A percentile compares a stretch with the other conserved stretches of the same genome.
phyloP scores from a whole-genome alignment of 495 filamentous ascomycete genomes.

The Hypoxylon perforatum region DNA sequence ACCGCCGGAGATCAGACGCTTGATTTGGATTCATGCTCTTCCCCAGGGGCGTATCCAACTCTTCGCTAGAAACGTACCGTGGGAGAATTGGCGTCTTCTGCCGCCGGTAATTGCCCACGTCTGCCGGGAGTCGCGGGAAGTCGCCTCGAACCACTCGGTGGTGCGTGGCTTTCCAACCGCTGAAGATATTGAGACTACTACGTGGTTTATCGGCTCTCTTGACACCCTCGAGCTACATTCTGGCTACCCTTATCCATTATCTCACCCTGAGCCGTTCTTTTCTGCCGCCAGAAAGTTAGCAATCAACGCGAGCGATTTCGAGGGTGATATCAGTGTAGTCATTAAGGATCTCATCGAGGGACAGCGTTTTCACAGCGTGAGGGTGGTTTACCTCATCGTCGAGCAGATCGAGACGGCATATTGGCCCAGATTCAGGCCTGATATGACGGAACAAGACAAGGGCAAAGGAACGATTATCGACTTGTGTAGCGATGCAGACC shows the following conservation, averaged over 20 bases:
- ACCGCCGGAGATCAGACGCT: conserved; percentile 43
- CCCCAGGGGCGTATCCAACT: conserved; percentile 45
- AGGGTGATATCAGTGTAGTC: conserved; percentile 37
- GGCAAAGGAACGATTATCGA: conserved; percentile 46
- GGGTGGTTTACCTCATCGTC: conserved; percentile 42
- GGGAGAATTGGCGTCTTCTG: conserved; percentile 46
- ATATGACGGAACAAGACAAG: conserved; percentile 44
- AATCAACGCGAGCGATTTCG: conserved; percentile 40
- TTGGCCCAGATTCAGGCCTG: conserved; percentile 43
- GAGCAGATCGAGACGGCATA: conserved; percentile 46
- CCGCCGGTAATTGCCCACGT: conserved; percentile 42
- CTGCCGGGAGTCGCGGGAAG: conserved; percentile 41
- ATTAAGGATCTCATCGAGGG: conserved; percentile 39
- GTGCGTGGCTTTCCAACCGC: conserved; percentile 46
- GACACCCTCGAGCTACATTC: conserved; percentile 46
- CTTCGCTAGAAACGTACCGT: conserved; percentile 45
- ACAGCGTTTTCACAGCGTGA: conserved; percentile 39
- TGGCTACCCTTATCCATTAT: conserved; percentile 46
- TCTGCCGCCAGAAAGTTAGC: conserved; percentile 37
- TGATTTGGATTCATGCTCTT: conserved; percentile 43
- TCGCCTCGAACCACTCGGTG: conserved; percentile 36
- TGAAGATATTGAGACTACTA: conserved; percentile 42
- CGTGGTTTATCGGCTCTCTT: conserved; percentile 45
- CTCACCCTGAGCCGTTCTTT: conserved; percentile 47
- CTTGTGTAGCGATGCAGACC: conserved; percentile 38